A percentile compares a stretch with the other conserved stretches of the same genome.
Evolutionary conservation across 2,329 filamentous ascomycete species (phyloP).

Genomic region (Trichoderma koningiopsis): DNA sequence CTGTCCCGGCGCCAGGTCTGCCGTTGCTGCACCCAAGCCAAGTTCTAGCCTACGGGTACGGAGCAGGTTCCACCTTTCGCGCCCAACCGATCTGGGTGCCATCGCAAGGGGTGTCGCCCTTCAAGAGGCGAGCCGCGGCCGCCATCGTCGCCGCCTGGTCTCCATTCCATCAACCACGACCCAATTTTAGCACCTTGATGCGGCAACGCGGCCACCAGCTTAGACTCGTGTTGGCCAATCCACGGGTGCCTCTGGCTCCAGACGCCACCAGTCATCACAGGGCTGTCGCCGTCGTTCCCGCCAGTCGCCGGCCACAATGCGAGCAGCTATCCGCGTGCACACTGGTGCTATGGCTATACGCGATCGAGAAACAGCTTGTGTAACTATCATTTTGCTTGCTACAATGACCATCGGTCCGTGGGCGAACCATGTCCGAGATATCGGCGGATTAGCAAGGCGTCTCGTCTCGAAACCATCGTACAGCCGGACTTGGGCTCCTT

Average conservation of each 20-base stretch:
- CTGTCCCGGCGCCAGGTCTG: slow-evolving; percentile 6
- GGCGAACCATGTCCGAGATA: background rate
- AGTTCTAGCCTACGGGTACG: background rate
- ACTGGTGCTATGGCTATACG: background rate
- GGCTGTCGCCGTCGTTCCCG: slow-evolving; percentile 17
- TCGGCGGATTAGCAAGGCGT: slow-evolving; percentile 2
- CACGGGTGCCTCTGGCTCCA: slow-evolving; percentile 2
- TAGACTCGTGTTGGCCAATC: background rate
- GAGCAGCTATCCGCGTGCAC: slow-evolving; percentile 19
- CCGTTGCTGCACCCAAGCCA: slow-evolving; percentile 11
- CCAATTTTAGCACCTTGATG: slow-evolving; percentile 9
- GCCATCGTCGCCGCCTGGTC: slow-evolving; percentile 21
- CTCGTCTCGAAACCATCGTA: slow-evolving; percentile 15
- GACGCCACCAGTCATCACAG: slow-evolving; percentile 18
- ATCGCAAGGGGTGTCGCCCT: slow-evolving; percentile 19
- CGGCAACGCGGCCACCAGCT: slow-evolving; percentile 16
- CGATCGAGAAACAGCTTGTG: background rate
- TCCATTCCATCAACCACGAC: slow-evolving; percentile 15
- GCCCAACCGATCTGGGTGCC: slow-evolving; percentile 17
- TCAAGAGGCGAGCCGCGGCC: slow-evolving; percentile 23
- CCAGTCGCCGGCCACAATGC: slow-evolving; percentile 18
- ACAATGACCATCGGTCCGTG: slow-evolving; percentile 1
- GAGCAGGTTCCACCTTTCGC: slow-evolving; percentile 18
- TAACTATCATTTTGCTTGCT: background rate
- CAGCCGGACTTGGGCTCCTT: background rate